A percentile compares a stretch with the other conserved stretches of the same genome.
phyloP scores from a whole-genome alignment of 139 green algal species.

The Desmodesmus armatus region DNA sequence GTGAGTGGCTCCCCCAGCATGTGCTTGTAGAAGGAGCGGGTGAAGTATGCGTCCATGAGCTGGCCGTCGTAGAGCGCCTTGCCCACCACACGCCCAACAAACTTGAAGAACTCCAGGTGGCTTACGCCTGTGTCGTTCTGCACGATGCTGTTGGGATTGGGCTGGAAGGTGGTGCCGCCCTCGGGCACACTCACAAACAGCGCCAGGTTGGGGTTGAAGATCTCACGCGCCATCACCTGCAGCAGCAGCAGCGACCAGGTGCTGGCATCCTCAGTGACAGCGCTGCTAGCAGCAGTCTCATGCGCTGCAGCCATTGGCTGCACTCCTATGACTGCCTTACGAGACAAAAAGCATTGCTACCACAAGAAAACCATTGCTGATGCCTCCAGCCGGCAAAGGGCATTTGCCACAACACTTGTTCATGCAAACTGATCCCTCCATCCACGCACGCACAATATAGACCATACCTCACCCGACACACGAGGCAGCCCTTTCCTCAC shows the following conservation, averaged over 20 bases:
- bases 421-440: background rate
- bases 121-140: conserved; percentile 89
- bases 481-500: conserved; percentile 33
- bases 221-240: conserved; percentile 93
- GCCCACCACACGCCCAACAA: conserved; percentile 84
- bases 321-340: too few relatives aligned
- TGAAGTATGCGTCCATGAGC: conserved; percentile 97
- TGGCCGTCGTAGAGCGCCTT: conserved; percentile 95
- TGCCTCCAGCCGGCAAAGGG: too few relatives aligned
- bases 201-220: conserved; percentile 95
- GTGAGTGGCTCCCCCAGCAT: conserved; percentile 91
- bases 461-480: background rate
- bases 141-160: conserved; percentile 93
- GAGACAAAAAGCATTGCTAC: too few relatives aligned
- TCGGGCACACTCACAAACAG: conserved; percentile 91
- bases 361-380: too few relatives aligned
- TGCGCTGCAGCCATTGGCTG: too few relatives aligned
- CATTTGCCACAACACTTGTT: too few relatives aligned
- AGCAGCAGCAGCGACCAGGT: background rate
- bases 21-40: conserved; percentile 99
- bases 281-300: too few relatives aligned
- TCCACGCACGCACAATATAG: background rate
- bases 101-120: conserved; percentile 97
- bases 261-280: too few relatives aligned
- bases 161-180: conserved; percentile 95